Evolutionary conservation across 139 green algal genomes (phyloP).

Genomic region (Penium margaritaceum): DNA sequence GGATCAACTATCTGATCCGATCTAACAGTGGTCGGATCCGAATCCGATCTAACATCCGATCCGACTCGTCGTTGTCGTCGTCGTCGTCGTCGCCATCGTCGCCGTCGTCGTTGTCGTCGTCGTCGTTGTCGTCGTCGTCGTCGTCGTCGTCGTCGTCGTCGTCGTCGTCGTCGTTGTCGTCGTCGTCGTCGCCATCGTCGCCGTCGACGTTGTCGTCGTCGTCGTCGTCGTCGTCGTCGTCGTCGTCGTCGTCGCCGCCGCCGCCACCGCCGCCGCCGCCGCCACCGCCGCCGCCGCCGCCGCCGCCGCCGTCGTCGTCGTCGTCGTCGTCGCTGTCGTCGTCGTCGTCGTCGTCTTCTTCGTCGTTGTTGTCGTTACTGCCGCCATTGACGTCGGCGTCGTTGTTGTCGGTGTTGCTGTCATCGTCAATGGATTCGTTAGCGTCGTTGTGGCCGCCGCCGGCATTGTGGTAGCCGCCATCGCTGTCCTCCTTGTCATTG

Average conservation of each 20-base stretch:
- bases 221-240: neutral
- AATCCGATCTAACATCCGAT: too few species aligned
- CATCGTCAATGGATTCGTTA: too few species aligned
- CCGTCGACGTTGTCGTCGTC: neutral
- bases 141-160: neutral
- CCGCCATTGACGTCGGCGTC: too few species aligned
- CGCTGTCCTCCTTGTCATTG: too few species aligned
- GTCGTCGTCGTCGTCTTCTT: too few species aligned
- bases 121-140: neutral
- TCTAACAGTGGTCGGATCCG: too few species aligned
- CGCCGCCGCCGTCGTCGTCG: neutral
- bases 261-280: neutral
- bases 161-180: neutral
- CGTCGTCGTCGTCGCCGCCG: neutral
- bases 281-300: neutral
- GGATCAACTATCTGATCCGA: too few species aligned
- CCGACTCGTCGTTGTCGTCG: neutral
- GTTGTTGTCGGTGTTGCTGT: constrained; percentile 2
- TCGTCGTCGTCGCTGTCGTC: too few species aligned
- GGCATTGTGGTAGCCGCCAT: too few species aligned
- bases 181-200: neutral
- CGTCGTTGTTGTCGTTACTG: too few species aligned
- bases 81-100: neutral
- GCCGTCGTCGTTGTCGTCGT: neutral
- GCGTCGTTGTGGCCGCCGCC: too few species aligned